Percentiles rank a stretch among this genome's conserved stretches.
phyloP scores from a whole-genome alignment of 164 flowering plant genomes.

The Echeveria elegans region DNA sequence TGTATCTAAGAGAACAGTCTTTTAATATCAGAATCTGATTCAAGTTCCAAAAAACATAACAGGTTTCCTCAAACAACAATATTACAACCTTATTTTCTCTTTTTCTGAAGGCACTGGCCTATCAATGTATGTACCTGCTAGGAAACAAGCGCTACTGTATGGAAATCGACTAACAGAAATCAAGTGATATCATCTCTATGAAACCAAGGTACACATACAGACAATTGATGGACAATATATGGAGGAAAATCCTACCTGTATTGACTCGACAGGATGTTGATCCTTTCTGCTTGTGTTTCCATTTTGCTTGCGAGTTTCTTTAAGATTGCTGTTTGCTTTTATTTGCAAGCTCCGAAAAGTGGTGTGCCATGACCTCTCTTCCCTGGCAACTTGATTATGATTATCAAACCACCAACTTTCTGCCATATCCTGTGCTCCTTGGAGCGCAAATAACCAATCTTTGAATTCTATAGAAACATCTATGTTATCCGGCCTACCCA shows the following conservation, averaged over 20 bases:
- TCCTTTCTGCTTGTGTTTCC: constrained; percentile 18
- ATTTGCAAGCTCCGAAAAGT: constrained; percentile 54
- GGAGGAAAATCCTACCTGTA: constrained; percentile 39
- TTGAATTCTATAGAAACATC: constrained; percentile 72
- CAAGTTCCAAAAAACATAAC: background rate
- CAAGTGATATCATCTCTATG: background rate
- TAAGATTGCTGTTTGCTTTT: constrained; percentile 58
- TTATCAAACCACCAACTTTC: constrained; percentile 39
- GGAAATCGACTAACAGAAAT: background rate
- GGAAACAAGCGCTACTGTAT: background rate
- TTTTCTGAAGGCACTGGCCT: background rate
- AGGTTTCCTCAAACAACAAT: background rate
- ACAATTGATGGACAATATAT: background rate
- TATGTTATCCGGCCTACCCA: constrained; percentile 82
- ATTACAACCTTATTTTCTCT: background rate
- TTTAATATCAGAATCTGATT: background rate
- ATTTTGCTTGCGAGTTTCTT: constrained; percentile 22
- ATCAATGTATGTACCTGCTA: background rate
- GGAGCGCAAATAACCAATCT: constrained; percentile 95
- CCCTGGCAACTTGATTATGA: constrained; percentile 36
- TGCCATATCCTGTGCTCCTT: constrained; percentile 68
- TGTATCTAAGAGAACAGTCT: background rate
- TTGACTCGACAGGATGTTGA: constrained; percentile 57
- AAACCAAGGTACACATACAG: background rate
- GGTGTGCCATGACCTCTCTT: constrained; percentile 89